A percentile compares a stretch with the other conserved stretches of the same genome.
Evolutionary conservation across 768 basidiomycete genomes (phyloP).

Genomic region (Coprinopsis marcescibilis): DNA sequence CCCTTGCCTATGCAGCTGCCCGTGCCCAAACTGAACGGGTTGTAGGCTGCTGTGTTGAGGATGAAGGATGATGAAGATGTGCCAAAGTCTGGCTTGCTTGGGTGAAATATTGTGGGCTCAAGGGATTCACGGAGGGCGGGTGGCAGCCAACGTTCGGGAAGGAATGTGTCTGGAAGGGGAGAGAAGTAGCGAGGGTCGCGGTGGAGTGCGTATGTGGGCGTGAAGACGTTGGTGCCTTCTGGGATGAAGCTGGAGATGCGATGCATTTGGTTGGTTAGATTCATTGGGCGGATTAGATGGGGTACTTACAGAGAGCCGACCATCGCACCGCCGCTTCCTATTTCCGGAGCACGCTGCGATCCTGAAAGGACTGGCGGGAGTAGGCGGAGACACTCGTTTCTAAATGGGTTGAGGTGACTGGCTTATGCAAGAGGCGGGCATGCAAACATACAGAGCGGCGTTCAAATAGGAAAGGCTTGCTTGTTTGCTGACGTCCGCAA

Average conservation of each 20-base stretch:
- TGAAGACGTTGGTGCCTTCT: constrained; percentile 32
- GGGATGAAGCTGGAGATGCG: constrained; percentile 27
- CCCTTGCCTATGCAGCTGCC: constrained; percentile 43
- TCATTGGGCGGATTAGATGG: neutral
- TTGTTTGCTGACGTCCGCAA: constrained; percentile 18
- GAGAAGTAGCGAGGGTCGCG: constrained; percentile 33
- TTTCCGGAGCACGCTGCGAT: constrained; percentile 26
- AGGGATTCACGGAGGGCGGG: constrained; percentile 15
- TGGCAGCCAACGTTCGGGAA: constrained; percentile 34
- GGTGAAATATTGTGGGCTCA: constrained; percentile 29
- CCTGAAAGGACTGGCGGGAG: constrained; percentile 31
- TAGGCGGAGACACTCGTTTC: constrained; percentile 33
- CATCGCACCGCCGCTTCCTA: constrained; percentile 23
- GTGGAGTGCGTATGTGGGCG: constrained; percentile 34
- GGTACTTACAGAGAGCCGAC: constrained; percentile 16
- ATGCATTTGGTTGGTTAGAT: neutral
- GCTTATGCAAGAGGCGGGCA: neutral
- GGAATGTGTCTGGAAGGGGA: constrained; percentile 30
- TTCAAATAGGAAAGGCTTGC: constrained; percentile 24
- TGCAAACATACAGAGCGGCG: constrained; percentile 27
- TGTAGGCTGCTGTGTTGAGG: constrained; percentile 19
- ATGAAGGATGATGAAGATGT: no score
- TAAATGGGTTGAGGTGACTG: constrained; percentile 12
- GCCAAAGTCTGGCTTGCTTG: constrained; percentile 14
- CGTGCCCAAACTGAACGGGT: constrained; percentile 40